Evolutionary conservation across 2,329 filamentous ascomycete genomes (phyloP), one percentile per base, ranked within the genome.

Genomic region (Penicillium vulpinum): DNA sequence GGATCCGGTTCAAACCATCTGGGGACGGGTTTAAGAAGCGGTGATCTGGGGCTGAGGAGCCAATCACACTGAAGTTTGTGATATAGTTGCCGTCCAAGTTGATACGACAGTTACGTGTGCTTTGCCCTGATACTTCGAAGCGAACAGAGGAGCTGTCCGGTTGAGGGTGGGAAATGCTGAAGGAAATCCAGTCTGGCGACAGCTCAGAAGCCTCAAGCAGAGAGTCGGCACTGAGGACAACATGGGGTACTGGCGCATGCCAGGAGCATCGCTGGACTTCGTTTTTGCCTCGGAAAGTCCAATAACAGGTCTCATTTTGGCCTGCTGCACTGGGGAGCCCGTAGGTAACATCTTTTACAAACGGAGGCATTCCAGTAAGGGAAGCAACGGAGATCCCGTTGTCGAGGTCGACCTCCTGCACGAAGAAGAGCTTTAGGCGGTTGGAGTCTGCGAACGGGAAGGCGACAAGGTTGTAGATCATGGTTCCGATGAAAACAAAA

Each of bases 381-480:
- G 85, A 85, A 39, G 92, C 89, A 2, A 77, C 79, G 62, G 91
- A 91, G 15, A 81, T 77, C n/a, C 87, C 87, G 4, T 81, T 85
- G 62, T 90, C 89, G 10, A 96, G 82, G 63, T 96, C 85, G 46
- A 97, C 80, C 10, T 84, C 84, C 71, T 99, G 92, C 48, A 90
- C 80, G 73, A 97, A 97, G 74, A 87, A 95, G 46, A 93, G 81
- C 74, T 97, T 97, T 73, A 96, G 85, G 36, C 91, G 85, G 70
- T 87, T 89, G 57, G 86, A 82, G 22, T 84, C 77, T 0, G 91
- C 94, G 75, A 97, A 97, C 0, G 94, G 94, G 73, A 96, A 97
- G 1, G 90, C 90, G 2, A 85, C 77, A 5, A 97, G 83, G 69
- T 95, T 96, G 78, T 96, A 97, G 54, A 92, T 83, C 28, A 95